Base-by-base conservation (phyloP, 2,329 filamentous ascomycete species). In the Aureobasidium sp. region DNA sequence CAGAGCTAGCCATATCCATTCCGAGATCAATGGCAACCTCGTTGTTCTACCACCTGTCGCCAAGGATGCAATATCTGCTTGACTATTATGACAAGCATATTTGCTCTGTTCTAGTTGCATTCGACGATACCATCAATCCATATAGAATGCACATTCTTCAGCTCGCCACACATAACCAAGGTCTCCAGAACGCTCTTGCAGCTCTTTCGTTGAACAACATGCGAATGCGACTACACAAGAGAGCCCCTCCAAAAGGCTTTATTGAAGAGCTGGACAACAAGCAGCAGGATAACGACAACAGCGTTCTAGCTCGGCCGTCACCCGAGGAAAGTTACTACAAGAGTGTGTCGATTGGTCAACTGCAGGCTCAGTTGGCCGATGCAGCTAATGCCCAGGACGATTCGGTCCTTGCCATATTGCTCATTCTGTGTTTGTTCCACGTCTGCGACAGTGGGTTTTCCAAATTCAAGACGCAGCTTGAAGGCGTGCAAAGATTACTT, bases 51-150 rank as follows among this genome's bases (percentile, higher is more conserved):
- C 78, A 80, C 68, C 77, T 90, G 69, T 86, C 90, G 64, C 85
- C 87, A 63, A 88, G 91, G 71, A 88, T 96, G 78, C 87, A 89
- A 67, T 95, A 89, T 75, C 87, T 96, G 71, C 88, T 97, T 79
- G 89, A 95, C 72, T 96, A 96, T 75, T 97, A 96, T 75, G 88
- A 92, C 71, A 91, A 91, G 74, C 89, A 90, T 70, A 92, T 97
- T 77, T 94, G 91, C 67, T 90, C 90, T 5, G 90, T 91, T 63
- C 89, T 97, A 75, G 91, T 97, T 56, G 90, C 91, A 67, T 91
- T 96, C 73, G 93, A 97, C 72, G 87, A 87, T 12, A 88, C 89
- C 1, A 82, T 82, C 65, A 97, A 96, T 73, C 93, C 93, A 1
- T 97, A 93, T 72, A 83, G 91, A 64, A 86, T 87, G 68, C 88